A percentile compares a stretch with the other conserved stretches of the same genome.
Evolutionary conservation across 1,284 basidiomycete species (phyloP).

Genomic region (Cryptococcus maquisensis): DNA sequence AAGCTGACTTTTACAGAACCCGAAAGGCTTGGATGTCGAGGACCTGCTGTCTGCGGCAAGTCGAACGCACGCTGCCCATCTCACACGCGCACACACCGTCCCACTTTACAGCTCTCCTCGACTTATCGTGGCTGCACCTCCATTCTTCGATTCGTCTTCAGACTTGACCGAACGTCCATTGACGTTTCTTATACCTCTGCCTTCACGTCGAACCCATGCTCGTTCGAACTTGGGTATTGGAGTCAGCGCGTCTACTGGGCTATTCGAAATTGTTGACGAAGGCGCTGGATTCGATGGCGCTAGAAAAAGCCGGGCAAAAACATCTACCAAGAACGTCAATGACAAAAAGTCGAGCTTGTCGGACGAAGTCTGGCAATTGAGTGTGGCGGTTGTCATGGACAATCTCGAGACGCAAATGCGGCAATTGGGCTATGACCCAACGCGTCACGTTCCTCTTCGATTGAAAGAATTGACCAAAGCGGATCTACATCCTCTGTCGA

Average conservation of each 20-base stretch:
- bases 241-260: constrained; percentile 34
- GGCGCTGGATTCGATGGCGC: constrained; percentile 25
- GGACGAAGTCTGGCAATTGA: constrained; percentile 36
- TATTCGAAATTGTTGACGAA: constrained; percentile 40
- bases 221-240: constrained; percentile 22
- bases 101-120: constrained; percentile 23
- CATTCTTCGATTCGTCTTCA: constrained; percentile 1
- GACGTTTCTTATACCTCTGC: constrained; percentile 35
- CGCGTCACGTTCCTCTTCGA: constrained; percentile 33
- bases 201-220: constrained; percentile 14
- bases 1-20: constrained; percentile 17
- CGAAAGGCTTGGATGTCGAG: constrained; percentile 26
- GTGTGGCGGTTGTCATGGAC: constrained; percentile 40
- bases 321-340: constrained; percentile 31
- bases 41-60: constrained; percentile 30
- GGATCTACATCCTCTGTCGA: constrained; percentile 35
- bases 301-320: constrained; percentile 19
- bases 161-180: constrained; percentile 22
- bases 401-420: constrained; percentile 39
- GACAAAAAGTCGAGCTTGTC: constrained; percentile 29
- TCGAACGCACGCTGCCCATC: constrained; percentile 33
- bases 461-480: constrained; percentile 38
- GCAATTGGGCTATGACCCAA: constrained; percentile 34
- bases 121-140: constrained; percentile 28
- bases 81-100: constrained; percentile 25